Percentiles rank a stretch among this genome's conserved stretches.
Evolutionary conservation across 441 rosid genomes (phyloP).

Genomic region (Adansonia madagascariensis): DNA sequence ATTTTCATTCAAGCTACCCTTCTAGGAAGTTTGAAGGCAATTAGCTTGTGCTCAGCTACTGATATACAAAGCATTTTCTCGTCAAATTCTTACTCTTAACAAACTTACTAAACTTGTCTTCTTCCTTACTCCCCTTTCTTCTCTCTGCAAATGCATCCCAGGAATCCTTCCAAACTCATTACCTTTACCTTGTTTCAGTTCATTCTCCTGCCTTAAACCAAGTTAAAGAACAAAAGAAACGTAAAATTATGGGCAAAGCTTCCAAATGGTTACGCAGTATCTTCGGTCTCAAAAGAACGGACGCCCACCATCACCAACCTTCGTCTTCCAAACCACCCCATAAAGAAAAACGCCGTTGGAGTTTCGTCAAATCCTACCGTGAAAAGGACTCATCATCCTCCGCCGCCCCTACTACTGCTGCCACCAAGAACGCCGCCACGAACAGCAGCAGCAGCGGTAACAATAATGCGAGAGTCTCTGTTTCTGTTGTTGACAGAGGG

Average conservation of each 20-base stretch:
- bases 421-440: neutral
- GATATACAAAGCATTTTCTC: too few species aligned
- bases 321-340: conserved; percentile 27
- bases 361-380: conserved; percentile 74
- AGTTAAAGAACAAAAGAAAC: neutral
- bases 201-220: neutral
- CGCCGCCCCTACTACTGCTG: neutral
- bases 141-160: conserved; percentile 19
- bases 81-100: neutral
- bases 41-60: too few species aligned
- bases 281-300: conserved; percentile 66
- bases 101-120: neutral
- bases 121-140: neutral
- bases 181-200: neutral
- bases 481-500: neutral
- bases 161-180: neutral
- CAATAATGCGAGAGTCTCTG: neutral
- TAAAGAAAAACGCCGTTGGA: conserved; percentile 72
- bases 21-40: too few species aligned
- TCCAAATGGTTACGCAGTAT: conserved; percentile 69
- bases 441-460: neutral
- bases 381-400: conserved; percentile 37
- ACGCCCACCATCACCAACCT: conserved; percentile 27
- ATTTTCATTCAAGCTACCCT: too few species aligned
- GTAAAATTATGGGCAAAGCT: conserved; percentile 67